Percentiles rank a stretch among this genome's conserved stretches.
These are phyloP conservation scores for Penicillium sp. DNA, from an alignment of 2,329 filamentous ascomycete species.

Conservation along the genomic window DNA sequence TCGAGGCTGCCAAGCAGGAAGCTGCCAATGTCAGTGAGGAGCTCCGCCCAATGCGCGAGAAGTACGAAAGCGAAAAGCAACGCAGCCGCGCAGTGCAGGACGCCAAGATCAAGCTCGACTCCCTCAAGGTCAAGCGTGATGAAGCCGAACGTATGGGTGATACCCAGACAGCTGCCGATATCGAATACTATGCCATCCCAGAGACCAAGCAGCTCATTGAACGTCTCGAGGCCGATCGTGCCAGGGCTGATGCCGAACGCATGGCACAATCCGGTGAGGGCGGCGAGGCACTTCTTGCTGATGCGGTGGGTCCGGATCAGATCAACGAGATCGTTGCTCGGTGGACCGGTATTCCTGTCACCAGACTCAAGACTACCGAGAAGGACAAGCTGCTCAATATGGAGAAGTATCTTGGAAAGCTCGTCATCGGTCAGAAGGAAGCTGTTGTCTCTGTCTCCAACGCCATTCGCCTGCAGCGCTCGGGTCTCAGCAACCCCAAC, in stretches of 20 bases:
- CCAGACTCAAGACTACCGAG: slow-evolving; percentile 86
- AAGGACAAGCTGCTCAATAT: slow-evolving; percentile 98
- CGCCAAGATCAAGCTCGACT: slow-evolving; percentile 90
- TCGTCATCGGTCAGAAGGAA: slow-evolving; percentile 92
- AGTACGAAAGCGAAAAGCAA: slow-evolving; percentile 90
- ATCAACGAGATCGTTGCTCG: slow-evolving; percentile 98
- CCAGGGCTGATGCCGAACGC: slow-evolving; percentile 67
- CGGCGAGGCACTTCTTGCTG: slow-evolving; percentile 73
- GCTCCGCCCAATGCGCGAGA: slow-evolving; percentile 82
- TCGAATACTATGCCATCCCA: slow-evolving; percentile 96
- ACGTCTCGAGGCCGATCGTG: slow-evolving; percentile 74
- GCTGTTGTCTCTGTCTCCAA: slow-evolving; percentile 91
- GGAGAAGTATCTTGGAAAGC: slow-evolving; percentile 77
- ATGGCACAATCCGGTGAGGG: slow-evolving; percentile 55
- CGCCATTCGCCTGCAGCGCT: slow-evolving; percentile 90
- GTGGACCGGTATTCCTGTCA: slow-evolving; percentile 98
- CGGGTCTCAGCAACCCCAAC: slow-evolving; percentile 91
- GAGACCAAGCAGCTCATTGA: slow-evolving; percentile 80
- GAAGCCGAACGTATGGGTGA: slow-evolving; percentile 87
- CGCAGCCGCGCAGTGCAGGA: slow-evolving; percentile 89
- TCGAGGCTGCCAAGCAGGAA: slow-evolving; percentile 80
- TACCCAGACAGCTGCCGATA: slow-evolving; percentile 80
- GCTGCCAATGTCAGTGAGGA: slow-evolving; percentile 94
- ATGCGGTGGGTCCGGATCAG: slow-evolving; percentile 92
- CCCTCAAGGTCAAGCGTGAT: slow-evolving; percentile 84